Evolutionary conservation across 352 stramenopile species (phyloP), one percentile per base, ranked within the genome.

Genomic region (Pythium dissotocum): DNA sequence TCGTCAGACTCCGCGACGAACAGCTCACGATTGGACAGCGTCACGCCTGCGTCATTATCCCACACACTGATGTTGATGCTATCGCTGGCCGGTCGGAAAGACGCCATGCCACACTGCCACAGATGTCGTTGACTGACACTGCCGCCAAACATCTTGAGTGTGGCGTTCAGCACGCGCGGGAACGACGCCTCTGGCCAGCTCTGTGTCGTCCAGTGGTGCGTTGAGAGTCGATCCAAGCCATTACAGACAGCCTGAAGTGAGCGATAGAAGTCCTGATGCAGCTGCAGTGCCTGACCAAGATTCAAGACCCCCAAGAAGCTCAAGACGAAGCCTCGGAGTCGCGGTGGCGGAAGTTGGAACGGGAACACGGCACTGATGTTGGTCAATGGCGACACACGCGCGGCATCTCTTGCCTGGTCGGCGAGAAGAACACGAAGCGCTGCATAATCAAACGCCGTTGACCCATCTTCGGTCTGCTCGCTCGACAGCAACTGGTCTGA

Each of bases 11-110:
- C 83, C 6, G 14, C 48, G 8, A 94, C 73, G 18, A 69, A 53
- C 9, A 94, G 54, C 3, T 42, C 40, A 10, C 59, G 6, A 5
- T 54, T 75, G 2, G 85, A 92, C 2, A 92, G 54, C 6, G 85
- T 94, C 12, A 94, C 67, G 4, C 83, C 83, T 7, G 83, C 74
- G 24, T 94, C 85, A 46, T 94, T 94, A 52, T 94, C 85, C 83
- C 84, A 89, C n/a, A 92, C 72, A 30, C 70, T 94, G 32, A 92
- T 77, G 33, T 80, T 72, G 32, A 92, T 72, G 16, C 53, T 78
- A 55, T 58, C 83, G 32, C 52, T 80, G 32, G 59, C 79, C 4
- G 77, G 72, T 21, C 73, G 65, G 55, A 91, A 89, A 4, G 56
- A 71, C 0, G 69, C 72, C 63, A 82, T 77, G 0, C 83, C 85